Percentiles rank a stretch among this genome's conserved stretches.
Conservation (phyloP, 495 filamentous ascomycete species). For the Talaromyces trachyspermus region DNA sequence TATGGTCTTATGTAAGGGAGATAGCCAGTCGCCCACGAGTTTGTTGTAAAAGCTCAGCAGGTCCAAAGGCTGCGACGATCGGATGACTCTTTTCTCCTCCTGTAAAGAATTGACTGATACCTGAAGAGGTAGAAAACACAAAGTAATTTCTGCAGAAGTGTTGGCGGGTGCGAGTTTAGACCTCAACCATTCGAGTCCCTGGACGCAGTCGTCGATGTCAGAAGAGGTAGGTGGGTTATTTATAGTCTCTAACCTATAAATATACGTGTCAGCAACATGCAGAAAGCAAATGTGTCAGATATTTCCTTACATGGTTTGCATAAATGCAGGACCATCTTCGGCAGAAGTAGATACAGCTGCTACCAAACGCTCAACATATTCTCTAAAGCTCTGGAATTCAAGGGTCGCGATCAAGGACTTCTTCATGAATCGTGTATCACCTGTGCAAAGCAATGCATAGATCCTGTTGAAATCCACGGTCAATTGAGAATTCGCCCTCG, state of each 20-base stretch:
- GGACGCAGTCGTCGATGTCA: slow-evolving; percentile 3
- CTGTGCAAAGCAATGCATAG: neutral
- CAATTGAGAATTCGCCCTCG: too few species aligned
- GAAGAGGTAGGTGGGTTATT: neutral
- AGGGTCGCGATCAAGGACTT: neutral
- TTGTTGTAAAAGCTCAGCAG: slow-evolving; percentile 30
- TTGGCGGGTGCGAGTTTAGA: neutral
- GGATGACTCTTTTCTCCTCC: neutral
- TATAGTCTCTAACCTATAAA: slow-evolving; percentile 4
- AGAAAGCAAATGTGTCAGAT: neutral
- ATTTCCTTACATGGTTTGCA: slow-evolving; percentile 6
- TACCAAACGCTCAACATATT: slow-evolving; percentile 5
- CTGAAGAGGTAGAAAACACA: neutral
- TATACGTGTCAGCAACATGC: neutral
- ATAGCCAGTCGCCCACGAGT: slow-evolving; percentile 34
- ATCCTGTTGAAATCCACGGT: slow-evolving; percentile 1
- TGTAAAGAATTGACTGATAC: neutral
- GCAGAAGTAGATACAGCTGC: neutral
- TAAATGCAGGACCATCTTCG: neutral
- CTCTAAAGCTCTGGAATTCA: neutral
- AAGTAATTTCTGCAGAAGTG: neutral
- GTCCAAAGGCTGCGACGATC: slow-evolving; percentile 6
- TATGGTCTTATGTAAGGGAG: slow-evolving; percentile 23
- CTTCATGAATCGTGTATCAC: neutral
- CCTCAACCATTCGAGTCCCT: slow-evolving; percentile 3